Evolutionary conservation across 169 alveolate genomes (phyloP).

Genomic region (Plasmodium gallinaceum): DNA sequence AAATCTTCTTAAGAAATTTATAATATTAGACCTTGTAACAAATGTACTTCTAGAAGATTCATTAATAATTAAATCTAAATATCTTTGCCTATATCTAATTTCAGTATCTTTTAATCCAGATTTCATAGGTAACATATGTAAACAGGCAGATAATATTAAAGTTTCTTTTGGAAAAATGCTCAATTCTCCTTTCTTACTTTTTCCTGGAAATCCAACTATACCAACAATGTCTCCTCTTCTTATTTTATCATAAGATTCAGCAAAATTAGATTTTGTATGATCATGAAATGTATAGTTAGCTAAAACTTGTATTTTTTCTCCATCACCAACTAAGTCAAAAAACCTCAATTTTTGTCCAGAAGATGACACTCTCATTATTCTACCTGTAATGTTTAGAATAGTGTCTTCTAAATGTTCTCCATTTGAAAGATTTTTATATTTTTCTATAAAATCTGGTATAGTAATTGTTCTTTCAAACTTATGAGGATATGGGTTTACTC

Average conservation of each 20-base stretch:
- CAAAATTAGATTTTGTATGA: slow-evolving; percentile 82
- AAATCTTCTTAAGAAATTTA: slow-evolving; percentile 88
- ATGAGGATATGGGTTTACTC: slow-evolving; percentile 84
- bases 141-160: slow-evolving; percentile 93
- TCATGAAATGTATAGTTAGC: slow-evolving; percentile 89
- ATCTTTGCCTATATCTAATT: slow-evolving; percentile 96
- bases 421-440: slow-evolving; percentile 88
- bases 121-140: slow-evolving; percentile 97
- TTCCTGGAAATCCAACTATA: slow-evolving; percentile 88
- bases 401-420: slow-evolving; percentile 92
- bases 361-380: slow-evolving; percentile 92
- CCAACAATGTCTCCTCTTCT: slow-evolving; percentile 84
- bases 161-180: slow-evolving; percentile 93
- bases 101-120: slow-evolving; percentile 96
- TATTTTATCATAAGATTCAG: slow-evolving; percentile 73
- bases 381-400: slow-evolving; percentile 92
- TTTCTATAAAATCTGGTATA: slow-evolving; percentile 90
- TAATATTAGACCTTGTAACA: slow-evolving; percentile 91
- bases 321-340: slow-evolving; percentile 93
- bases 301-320: slow-evolving; percentile 91
- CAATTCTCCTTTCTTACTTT: slow-evolving; percentile 97
- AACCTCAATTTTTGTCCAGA: slow-evolving; percentile 93
- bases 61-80: slow-evolving; percentile 96
- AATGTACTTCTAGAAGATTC: slow-evolving; percentile 91
- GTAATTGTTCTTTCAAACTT: slow-evolving; percentile 88